Percentiles rank a stretch among this genome's conserved stretches.
Evolutionary conservation across 495 filamentous ascomycete genomes (phyloP).

Genomic region (Podospora sp.): DNA sequence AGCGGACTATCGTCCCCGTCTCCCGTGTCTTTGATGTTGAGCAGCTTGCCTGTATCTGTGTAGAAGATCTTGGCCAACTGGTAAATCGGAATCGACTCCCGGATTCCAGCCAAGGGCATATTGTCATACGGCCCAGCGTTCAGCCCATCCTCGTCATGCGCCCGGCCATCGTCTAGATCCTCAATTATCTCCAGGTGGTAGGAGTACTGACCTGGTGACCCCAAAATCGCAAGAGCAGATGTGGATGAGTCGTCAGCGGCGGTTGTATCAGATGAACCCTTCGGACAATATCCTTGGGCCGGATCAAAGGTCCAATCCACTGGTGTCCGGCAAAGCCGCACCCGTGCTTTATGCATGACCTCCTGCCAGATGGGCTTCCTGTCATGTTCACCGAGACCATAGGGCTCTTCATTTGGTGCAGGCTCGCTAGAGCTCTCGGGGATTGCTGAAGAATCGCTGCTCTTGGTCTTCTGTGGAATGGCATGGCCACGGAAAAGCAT

Average conservation of each 20-base stretch:
- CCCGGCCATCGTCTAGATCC: constrained; percentile 87
- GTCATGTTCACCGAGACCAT: constrained; percentile 50
- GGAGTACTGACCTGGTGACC: constrained; percentile 65
- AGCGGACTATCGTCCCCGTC: constrained; percentile 82
- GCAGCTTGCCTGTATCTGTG: constrained; percentile 89
- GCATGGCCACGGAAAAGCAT: constrained; percentile 91
- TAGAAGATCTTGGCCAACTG: constrained; percentile 97
- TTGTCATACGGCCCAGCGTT: constrained; percentile 71
- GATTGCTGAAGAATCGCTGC: constrained; percentile 27
- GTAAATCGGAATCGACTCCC: constrained; percentile 83
- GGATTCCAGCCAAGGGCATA: constrained; percentile 72
- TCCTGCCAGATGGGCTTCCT: constrained; percentile 94
- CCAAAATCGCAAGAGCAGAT: background rate
- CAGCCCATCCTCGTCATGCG: constrained; percentile 77
- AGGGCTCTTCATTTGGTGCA: constrained; percentile 31
- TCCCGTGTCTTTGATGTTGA: constrained; percentile 80
- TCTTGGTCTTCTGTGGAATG: constrained; percentile 22
- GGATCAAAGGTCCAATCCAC: constrained; percentile 35
- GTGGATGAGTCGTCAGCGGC: background rate
- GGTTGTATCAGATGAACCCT: background rate
- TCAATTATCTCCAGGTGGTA: constrained; percentile 91
- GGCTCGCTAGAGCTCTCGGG: background rate
- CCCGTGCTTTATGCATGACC: constrained; percentile 89
- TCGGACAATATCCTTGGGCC: constrained; percentile 27
- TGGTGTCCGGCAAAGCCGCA: constrained; percentile 69